These are phyloP conservation scores for Klebsormidium nitens DNA, from an alignment of 139 green algal genomes.

Conservation along the genomic window DNA sequence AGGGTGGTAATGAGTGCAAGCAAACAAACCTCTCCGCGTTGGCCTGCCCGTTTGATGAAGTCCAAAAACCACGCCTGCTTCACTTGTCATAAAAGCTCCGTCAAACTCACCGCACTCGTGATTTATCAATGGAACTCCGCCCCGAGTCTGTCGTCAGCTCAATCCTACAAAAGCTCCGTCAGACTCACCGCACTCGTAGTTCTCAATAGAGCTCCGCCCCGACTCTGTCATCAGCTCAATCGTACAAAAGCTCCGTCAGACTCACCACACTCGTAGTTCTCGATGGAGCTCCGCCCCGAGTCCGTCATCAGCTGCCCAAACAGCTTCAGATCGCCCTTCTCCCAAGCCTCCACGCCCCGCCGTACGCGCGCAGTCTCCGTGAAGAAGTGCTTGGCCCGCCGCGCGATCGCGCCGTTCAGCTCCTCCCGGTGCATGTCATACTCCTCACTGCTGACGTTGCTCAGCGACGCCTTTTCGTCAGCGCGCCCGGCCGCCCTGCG, in stretches of 20 bases:
- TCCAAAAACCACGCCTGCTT: too few relatives aligned
- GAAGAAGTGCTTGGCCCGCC: slow-evolving; percentile 36
- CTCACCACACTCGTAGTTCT: slow-evolving; percentile 40
- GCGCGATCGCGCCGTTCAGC: not conserved
- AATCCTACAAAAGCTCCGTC: too few relatives aligned
- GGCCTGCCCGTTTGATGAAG: too few relatives aligned
- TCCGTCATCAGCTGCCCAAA: slow-evolving; percentile 39
- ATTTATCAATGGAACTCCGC: slow-evolving; percentile 37
- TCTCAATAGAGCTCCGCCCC: slow-evolving; percentile 35
- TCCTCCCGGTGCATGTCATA: not conserved
- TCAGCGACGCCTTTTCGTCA: slow-evolving; percentile 5
- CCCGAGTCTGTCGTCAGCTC: slow-evolving; percentile 39
- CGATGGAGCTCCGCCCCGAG: slow-evolving; percentile 37
- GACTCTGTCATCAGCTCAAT: slow-evolving; percentile 38
- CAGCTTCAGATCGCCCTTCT: slow-evolving; percentile 5
- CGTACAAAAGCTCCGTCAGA: too few relatives aligned
- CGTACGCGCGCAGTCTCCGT: slow-evolving; percentile 29
- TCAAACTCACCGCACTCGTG: slow-evolving; percentile 37
- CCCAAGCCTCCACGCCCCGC: slow-evolving; percentile 20
- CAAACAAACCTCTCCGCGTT: too few relatives aligned
- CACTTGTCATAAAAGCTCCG: too few relatives aligned
- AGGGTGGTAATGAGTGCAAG: too few relatives aligned
- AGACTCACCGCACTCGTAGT: slow-evolving; percentile 39
- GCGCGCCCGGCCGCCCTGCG: not conserved
- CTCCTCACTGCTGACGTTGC: not conserved